These are phyloP conservation scores for Furcasterigmium sp. DNA, from an alignment of 2,329 filamentous ascomycete species.

Conservation along the genomic window DNA sequence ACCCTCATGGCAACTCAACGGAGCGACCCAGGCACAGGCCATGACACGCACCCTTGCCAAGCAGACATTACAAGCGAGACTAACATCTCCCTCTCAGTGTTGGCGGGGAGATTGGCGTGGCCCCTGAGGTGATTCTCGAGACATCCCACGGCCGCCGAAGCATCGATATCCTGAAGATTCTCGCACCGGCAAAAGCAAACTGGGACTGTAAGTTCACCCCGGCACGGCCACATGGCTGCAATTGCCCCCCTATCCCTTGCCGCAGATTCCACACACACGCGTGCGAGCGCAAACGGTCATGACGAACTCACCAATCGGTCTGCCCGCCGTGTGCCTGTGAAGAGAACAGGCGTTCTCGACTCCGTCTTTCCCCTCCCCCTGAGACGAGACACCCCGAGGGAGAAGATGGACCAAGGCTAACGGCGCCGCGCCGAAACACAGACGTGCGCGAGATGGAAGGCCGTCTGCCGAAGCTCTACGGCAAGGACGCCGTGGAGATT, in stretches of 20 bases:
- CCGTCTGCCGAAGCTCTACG: constrained; percentile 70
- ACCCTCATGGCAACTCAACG: background rate
- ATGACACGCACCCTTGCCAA: background rate
- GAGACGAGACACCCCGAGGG: constrained; percentile 1
- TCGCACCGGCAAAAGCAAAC: constrained; percentile 80
- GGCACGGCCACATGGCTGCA: background rate
- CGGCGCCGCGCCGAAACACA: constrained; percentile 24
- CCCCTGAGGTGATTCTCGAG: constrained; percentile 77
- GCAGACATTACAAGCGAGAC: background rate
- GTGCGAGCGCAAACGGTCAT: too few species aligned
- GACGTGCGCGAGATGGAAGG: constrained; percentile 78
- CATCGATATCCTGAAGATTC: constrained; percentile 77
- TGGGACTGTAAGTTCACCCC: constrained; percentile 74
- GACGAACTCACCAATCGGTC: background rate
- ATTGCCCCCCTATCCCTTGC: background rate
- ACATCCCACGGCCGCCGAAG: constrained; percentile 87
- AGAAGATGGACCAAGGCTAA: constrained; percentile 6
- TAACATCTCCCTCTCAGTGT: constrained; percentile 42
- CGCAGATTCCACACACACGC: background rate
- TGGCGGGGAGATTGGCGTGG: constrained; percentile 76
- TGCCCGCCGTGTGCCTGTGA: background rate
- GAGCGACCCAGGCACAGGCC: background rate
- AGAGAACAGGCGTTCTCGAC: background rate
- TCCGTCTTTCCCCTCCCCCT: constrained; percentile 1
- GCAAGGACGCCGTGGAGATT: constrained; percentile 75